These are phyloP conservation scores for Adansonia grandidieri DNA, from an alignment of 441 rosid species.

Conservation along the genomic window DNA sequence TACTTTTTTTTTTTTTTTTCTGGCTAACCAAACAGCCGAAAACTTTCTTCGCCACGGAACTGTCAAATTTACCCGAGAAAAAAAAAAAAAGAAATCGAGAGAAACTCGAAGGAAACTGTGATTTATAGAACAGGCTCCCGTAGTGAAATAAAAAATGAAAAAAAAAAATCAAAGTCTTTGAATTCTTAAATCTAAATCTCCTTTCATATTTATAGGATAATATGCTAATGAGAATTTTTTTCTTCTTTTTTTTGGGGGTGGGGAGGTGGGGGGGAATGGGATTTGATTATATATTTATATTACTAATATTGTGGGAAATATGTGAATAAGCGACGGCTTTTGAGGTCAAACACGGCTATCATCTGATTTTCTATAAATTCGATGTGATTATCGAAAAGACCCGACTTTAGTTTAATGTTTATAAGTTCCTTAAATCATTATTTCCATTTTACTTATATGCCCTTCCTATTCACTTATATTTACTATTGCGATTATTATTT, in stretches of 20 bases:
- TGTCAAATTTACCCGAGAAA: constrained; percentile 28
- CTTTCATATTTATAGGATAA: not conserved
- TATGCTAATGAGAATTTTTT: not conserved
- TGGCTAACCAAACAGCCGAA: constrained; percentile 20
- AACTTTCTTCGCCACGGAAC: constrained; percentile 13
- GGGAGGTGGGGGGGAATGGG: no score
- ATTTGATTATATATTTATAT: no score
- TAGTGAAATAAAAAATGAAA: not conserved
- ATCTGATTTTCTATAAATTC: constrained; percentile 26
- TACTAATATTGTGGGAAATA: not conserved
- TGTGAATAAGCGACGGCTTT: constrained; percentile 25
- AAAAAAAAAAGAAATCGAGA: not conserved
- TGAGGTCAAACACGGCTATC: constrained; percentile 66
- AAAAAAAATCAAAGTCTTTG: not conserved
- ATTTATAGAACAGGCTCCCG: constrained; percentile 2
- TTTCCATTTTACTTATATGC: constrained; percentile 7
- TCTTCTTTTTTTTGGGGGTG: not conserved
- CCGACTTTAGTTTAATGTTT: not conserved
- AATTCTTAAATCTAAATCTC: constrained; percentile 12
- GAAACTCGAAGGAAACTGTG: not conserved
- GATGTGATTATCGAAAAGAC: constrained; percentile 33
- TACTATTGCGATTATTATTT: not conserved
- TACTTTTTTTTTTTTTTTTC: not conserved
- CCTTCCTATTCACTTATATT: not conserved
- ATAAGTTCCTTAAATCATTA: not conserved